Evolutionary conservation across 2,329 filamentous ascomycete genomes (phyloP).

Genomic region (Monosporascus cannonballus): DNA sequence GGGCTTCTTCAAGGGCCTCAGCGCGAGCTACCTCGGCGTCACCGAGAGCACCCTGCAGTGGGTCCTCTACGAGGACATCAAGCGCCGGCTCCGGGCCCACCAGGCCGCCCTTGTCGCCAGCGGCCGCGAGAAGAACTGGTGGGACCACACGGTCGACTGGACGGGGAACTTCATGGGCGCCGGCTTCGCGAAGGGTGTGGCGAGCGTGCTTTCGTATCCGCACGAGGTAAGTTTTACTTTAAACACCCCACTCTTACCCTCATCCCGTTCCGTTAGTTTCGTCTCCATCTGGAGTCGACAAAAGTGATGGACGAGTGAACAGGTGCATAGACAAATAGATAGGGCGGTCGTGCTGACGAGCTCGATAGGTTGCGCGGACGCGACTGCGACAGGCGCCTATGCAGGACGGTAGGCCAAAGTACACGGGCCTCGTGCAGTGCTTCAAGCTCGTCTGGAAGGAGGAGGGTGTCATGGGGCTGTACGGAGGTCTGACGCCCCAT

Average conservation of each 20-base stretch:
- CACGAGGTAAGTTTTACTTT: constrained; percentile 63
- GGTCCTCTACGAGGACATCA: constrained; percentile 92
- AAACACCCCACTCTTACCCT: no score
- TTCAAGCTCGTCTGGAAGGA: constrained; percentile 84
- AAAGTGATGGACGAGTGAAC: no score
- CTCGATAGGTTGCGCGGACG: constrained; percentile 65
- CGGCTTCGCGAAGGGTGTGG: constrained; percentile 78
- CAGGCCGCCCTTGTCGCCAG: constrained; percentile 51
- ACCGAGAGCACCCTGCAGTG: constrained; percentile 88
- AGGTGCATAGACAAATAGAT: no score
- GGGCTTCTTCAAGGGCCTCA: constrained; percentile 85
- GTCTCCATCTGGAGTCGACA: no score
- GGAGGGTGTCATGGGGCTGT: constrained; percentile 79
- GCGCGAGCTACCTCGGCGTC: constrained; percentile 85
- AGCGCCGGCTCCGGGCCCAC: constrained; percentile 61
- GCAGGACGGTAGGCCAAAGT: constrained; percentile 67
- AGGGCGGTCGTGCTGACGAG: neutral
- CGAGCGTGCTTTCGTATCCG: constrained; percentile 80
- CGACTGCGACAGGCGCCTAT: constrained; percentile 79
- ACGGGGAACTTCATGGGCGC: constrained; percentile 74
- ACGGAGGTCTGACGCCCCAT: constrained; percentile 87
- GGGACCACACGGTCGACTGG: constrained; percentile 73
- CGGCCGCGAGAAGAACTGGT: constrained; percentile 59
- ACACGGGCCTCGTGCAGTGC: constrained; percentile 82
- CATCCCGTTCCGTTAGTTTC: constrained; percentile 1